Percentiles rank a stretch among this genome's conserved stretches.
Conservation (phyloP, 169 alveolate genomes). For the Babesia sp. region DNA sequence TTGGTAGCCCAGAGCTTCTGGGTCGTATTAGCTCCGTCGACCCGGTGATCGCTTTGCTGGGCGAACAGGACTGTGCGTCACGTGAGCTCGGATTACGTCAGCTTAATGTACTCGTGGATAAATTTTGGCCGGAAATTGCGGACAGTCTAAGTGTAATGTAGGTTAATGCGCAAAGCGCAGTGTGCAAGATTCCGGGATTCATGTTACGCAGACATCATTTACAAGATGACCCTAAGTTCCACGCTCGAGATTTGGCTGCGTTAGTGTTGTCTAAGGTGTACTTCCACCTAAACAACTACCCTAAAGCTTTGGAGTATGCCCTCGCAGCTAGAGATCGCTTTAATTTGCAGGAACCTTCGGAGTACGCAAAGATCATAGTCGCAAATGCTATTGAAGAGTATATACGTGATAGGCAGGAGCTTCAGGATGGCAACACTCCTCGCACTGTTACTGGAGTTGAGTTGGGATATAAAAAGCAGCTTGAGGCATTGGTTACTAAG, state of each 20-base stretch:
- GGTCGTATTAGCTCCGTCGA: conserved; percentile 71
- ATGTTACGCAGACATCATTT: conserved; percentile 44
- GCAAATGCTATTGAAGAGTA: conserved; percentile 78
- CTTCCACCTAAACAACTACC: conserved; percentile 92
- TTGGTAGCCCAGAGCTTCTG: not conserved
- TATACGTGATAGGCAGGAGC: conserved; percentile 30
- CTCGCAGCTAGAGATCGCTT: conserved; percentile 91
- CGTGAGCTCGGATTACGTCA: conserved; percentile 78
- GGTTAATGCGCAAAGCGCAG: conserved; percentile 17
- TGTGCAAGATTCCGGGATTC: conserved; percentile 14
- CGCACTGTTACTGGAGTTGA: not conserved
- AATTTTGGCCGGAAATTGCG: conserved; percentile 82
- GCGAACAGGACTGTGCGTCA: conserved; percentile 73
- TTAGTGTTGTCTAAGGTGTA: conserved; percentile 92
- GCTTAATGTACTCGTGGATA: conserved; percentile 76
- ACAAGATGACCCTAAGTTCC: conserved; percentile 76
- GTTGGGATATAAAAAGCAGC: conserved; percentile 48
- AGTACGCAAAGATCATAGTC: conserved; percentile 74
- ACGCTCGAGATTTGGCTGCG: conserved; percentile 88
- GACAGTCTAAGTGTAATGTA: conserved; percentile 76
- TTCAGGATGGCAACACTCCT: conserved; percentile 5
- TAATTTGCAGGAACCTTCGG: conserved; percentile 77
- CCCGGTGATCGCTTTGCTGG: conserved; percentile 74
- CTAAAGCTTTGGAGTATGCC: conserved; percentile 90
- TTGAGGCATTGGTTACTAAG: conserved; percentile 84